Evolutionary conservation across 2,329 filamentous ascomycete genomes (phyloP), one percentile per base, ranked within the genome.

Genomic region (Fonsecaea nubica): DNA sequence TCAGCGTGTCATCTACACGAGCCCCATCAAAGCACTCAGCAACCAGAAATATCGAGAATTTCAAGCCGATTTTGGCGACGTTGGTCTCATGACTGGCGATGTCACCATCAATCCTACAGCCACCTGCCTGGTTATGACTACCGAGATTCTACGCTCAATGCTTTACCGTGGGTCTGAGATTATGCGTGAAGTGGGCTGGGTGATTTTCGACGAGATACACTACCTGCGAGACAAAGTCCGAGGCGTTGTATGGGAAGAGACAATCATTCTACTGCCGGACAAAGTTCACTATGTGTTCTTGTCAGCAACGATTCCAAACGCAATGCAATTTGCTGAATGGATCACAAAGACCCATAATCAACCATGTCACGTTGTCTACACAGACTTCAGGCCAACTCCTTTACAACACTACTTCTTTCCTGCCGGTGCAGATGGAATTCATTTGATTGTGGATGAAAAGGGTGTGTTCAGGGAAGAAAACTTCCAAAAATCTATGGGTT

Each of bases 21-120:
- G 93, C 85, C 95, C 95, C 1, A 99, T 99, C 84, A 99, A 99
- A 81, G 95, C 95, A 10, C 83, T 99, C 74, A 98, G 93, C 80
- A 99, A 99, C 80, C 95, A 99, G 77, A 99, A 99, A 78, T 99
- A 96, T 78, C 87, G 95, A 83, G 95, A 99, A 77, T 99, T 99
- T 78, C 89, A 91, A 72, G 92, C 91, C 50, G 92, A 97, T 66
- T 99, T 99, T 81, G 94, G 93, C 66, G 95, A 99, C 76, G 94
- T 97, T 59, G 95, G 95, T 65, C 84, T 99, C 68, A 98, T 99
- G 94, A 99, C 95, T 4, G 95, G 95, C 75, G 95, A 99, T 86
- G 94, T 98, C 70, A 99, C 95, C 30, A 99, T 99, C 80, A 99
- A 99, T 78, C 96, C 96, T 3, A 98, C 95, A 3, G 95, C 95